Base-by-base conservation (phyloP, 2,329 filamentous ascomycete genomes). In the Phaeosphaeriaceae sp. region DNA sequence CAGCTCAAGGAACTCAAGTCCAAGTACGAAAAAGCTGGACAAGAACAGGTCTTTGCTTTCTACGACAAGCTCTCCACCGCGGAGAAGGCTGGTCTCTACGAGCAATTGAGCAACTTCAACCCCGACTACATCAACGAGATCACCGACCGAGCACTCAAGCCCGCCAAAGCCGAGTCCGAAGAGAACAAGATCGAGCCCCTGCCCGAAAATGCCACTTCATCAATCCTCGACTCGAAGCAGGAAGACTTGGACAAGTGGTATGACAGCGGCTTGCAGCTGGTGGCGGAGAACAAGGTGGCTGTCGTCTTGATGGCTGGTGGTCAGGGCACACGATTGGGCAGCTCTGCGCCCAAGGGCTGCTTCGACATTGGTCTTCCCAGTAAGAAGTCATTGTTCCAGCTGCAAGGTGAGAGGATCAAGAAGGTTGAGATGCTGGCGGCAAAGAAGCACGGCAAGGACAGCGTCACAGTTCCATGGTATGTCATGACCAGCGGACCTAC, bases 401-500 rank as follows among this genome's bases (percentile, higher is more conserved):
- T 99, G 70, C 95, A 99, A 81, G 95, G 91, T 47, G 94, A 99
- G 86, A 86, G 95, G 55, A 98, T 99, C 75, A 85, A 85, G 72
- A 96, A 93, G 83, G 82, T 97, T 9, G 91, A 98, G 81, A 81
- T 89, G 71, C 83, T 98, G 65, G 94, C 94, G 46, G 85, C 88
- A 69, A 88, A 91, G 78, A 88, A 89, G 76, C 83, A 87, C 54
- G 86, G 86, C 58, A 85, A 85, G 66, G 76, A 73, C 49, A 83
- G 81, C 60, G 83, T 82, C 50, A 83, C 90, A 30, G 89, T 98
- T 44, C 95, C 95, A 13, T 99, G 95, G 95, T 99, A 99, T 81
- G 93, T 99, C 79, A 99, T 99, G 95, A 99, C 95, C 72, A 97
- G 93, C 73, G 95, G 95, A 4, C 95, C 95, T 48, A 99, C 95